phyloP scores from a whole-genome alignment of 2,329 filamentous ascomycete genomes.

The Alternaria sp. region DNA sequence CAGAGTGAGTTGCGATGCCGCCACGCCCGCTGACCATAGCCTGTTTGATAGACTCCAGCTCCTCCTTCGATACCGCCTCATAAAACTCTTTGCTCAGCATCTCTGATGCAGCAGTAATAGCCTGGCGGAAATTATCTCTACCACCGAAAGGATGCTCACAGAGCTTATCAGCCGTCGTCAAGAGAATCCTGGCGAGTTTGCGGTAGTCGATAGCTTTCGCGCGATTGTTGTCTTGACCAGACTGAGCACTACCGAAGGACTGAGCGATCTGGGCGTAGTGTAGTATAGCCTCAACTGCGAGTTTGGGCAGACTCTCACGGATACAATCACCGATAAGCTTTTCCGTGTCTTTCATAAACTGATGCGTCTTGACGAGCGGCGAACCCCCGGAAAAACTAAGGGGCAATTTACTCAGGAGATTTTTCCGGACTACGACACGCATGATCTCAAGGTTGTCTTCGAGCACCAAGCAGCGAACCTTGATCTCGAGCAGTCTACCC shows the following conservation, averaged over 20 bases:
- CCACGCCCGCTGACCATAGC: constrained; percentile 57
- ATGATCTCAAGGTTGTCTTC: constrained; percentile 43
- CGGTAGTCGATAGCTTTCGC: constrained; percentile 21
- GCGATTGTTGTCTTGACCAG: constrained; percentile 7
- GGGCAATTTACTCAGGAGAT: background rate
- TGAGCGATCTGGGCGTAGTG: constrained; percentile 44
- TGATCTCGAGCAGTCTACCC: constrained; percentile 40
- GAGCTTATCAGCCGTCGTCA: constrained; percentile 40
- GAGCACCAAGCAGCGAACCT: constrained; percentile 36
- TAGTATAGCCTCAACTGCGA: constrained; percentile 49
- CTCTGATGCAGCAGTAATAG: constrained; percentile 35
- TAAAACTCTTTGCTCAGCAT: constrained; percentile 51
- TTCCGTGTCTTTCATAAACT: constrained; percentile 39
- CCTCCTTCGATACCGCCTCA: constrained; percentile 53
- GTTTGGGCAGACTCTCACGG: constrained; percentile 46
- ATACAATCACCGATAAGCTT: constrained; percentile 42
- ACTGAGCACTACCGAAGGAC: constrained; percentile 31
- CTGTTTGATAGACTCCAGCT: constrained; percentile 55
- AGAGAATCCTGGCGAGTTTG: constrained; percentile 32
- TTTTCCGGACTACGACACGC: background rate
- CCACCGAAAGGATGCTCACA: constrained; percentile 47
- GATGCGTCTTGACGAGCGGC: constrained; percentile 9
- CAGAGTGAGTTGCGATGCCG: constrained; percentile 55
- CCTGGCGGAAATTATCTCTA: constrained; percentile 32
- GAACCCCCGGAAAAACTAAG: constrained; percentile 23